Conservation (phyloP, 129 eudicot species). For the Escallonia rubra region DNA sequence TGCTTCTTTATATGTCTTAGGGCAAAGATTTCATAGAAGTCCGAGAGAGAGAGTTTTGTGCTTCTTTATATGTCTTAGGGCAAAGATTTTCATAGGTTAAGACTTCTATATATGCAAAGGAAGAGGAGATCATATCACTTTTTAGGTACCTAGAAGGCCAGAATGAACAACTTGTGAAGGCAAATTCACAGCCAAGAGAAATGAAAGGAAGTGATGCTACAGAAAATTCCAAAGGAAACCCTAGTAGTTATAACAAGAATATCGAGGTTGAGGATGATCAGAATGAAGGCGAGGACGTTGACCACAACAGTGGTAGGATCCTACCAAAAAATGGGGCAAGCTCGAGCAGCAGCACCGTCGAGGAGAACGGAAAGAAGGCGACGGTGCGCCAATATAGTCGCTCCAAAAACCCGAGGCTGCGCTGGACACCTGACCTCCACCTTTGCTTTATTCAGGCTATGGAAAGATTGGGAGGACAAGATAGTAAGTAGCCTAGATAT, state of each 20-base stretch:
- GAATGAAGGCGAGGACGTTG: constrained; percentile 25
- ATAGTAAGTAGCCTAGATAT: constrained; percentile 29
- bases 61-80: constrained; percentile 15
- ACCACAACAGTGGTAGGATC: constrained; percentile 7
- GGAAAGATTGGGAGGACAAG: constrained; percentile 57
- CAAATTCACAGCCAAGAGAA: not conserved
- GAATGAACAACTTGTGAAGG: constrained; percentile 1
- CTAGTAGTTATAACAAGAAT: constrained; percentile 11
- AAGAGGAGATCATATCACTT: not conserved
- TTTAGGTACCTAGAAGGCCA: constrained; percentile 16
- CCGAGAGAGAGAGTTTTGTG: not conserved
- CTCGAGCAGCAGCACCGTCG: constrained; percentile 70
- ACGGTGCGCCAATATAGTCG: constrained; percentile 56
- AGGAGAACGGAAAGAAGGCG: constrained; percentile 54
- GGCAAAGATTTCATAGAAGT: constrained; percentile 32
- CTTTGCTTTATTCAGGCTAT: constrained; percentile 59
- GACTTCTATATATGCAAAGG: not conserved
- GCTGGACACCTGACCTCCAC: constrained; percentile 75
- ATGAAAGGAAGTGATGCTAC: constrained; percentile 31
- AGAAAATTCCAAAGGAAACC: constrained; percentile 44
- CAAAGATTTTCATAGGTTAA: constrained; percentile 32
- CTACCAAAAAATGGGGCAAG: constrained; percentile 36
- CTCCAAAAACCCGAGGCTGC: constrained; percentile 59
- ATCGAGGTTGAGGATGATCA: constrained; percentile 17
- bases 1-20: constrained; percentile 4